These are phyloP conservation scores for Diaporthe helianthi DNA, from an alignment of 2,329 filamentous ascomycete genomes.

Conservation along the genomic window DNA sequence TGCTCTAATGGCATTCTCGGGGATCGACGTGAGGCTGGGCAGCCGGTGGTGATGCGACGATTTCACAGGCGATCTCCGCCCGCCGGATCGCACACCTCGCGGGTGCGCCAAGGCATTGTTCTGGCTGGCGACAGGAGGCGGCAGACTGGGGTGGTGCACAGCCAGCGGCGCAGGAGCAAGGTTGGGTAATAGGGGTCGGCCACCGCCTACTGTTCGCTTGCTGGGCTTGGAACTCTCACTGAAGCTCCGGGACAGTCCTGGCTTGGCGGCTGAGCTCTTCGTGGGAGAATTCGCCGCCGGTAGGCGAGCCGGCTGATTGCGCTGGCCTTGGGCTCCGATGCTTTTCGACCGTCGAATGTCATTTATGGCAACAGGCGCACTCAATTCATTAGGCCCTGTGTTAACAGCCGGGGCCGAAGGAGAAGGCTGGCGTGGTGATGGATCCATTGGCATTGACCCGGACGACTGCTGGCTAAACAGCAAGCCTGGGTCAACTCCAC, in stretches of 20 bases:
- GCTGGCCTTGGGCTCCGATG: conserved; percentile 51
- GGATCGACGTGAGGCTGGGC: conserved; percentile 63
- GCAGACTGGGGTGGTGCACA: conserved; percentile 34
- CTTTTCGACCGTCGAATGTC: conserved; percentile 55
- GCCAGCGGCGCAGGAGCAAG: conserved; percentile 55
- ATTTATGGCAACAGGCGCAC: conserved; percentile 40
- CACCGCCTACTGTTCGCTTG: conserved; percentile 47
- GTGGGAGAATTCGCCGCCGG: conserved; percentile 56
- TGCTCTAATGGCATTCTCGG: conserved; percentile 52
- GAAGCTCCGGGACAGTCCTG: conserved; percentile 60
- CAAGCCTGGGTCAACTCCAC: conserved; percentile 65
- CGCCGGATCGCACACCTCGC: conserved; percentile 48
- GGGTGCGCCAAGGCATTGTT: conserved; percentile 44
- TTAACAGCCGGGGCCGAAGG: conserved; percentile 36
- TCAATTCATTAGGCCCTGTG: conserved; percentile 40
- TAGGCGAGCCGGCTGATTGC: conserved; percentile 51
- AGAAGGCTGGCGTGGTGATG: conserved; percentile 28
- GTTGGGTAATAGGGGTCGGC: conserved; percentile 52
- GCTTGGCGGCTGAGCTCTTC: conserved; percentile 53
- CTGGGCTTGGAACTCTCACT: conserved; percentile 56
- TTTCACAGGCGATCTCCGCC: conserved; percentile 62
- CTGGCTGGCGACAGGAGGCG: not conserved
- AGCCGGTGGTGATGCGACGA: conserved; percentile 52
- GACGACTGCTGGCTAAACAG: conserved; percentile 59
- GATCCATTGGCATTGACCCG: conserved; percentile 37